Conservation (phyloP, 768 basidiomycete genomes). For the Phanerochaete carnosa region DNA sequence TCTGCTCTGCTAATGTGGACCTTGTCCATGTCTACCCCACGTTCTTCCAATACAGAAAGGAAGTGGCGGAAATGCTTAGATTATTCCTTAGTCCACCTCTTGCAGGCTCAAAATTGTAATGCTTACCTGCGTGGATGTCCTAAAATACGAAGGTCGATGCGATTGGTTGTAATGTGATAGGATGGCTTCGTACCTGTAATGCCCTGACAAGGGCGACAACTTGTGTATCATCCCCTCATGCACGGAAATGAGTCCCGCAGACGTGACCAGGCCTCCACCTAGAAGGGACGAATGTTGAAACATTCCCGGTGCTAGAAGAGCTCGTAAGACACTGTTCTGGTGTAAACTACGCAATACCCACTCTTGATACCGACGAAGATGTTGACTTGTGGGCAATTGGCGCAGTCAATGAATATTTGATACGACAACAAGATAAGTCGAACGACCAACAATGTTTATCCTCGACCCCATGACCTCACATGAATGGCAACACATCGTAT, state of each 20-base stretch:
- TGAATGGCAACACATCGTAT: not conserved
- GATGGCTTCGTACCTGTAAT: slow-evolving; percentile 40
- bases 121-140: slow-evolving; percentile 52
- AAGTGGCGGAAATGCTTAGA: slow-evolving; percentile 57
- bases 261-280: slow-evolving; percentile 57
- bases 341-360: slow-evolving; percentile 10
- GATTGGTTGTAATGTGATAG: not conserved
- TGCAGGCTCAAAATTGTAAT: not conserved
- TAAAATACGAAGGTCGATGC: not conserved
- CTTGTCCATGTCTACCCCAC: slow-evolving; percentile 57
- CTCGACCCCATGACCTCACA: slow-evolving; percentile 25
- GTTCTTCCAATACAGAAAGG: slow-evolving; percentile 45
- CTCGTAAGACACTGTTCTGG: not conserved
- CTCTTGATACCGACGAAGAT: slow-evolving; percentile 68
- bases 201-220: slow-evolving; percentile 63
- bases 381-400: slow-evolving; percentile 40
- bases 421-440: not conserved
- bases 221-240: slow-evolving; percentile 58
- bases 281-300: slow-evolving; percentile 69
- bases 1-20: slow-evolving; percentile 62
- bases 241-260: slow-evolving; percentile 63
- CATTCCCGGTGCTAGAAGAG: slow-evolving; percentile 38
- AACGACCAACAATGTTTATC: slow-evolving; percentile 47
- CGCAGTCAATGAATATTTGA: not conserved
- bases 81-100: not conserved